Evolutionary conservation across 2,329 filamentous ascomycete genomes (phyloP).

Genomic region (Aureobasidium namibiae): DNA sequence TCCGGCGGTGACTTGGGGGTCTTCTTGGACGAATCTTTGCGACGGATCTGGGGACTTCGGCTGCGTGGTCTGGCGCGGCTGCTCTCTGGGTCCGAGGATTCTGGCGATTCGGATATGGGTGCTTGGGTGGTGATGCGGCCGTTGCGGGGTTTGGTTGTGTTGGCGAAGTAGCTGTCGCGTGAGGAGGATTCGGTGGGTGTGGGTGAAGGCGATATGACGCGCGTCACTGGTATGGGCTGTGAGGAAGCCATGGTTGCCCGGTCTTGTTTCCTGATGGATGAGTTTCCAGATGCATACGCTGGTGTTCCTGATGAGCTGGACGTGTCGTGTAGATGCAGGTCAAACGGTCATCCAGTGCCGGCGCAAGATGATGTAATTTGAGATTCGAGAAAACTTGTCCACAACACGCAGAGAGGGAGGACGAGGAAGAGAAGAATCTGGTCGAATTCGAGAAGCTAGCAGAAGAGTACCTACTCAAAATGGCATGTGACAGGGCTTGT

Average conservation of each 20-base stretch:
- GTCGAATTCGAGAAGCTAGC: background rate
- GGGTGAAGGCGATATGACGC: conserved; percentile 84
- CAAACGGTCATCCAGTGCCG: background rate
- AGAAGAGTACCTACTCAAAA: background rate
- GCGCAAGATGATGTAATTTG: conserved; percentile 7
- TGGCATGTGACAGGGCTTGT: background rate
- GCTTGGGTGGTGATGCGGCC: conserved; percentile 51
- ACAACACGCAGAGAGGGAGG: background rate
- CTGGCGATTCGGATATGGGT: conserved; percentile 45
- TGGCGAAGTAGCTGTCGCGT: conserved; percentile 55
- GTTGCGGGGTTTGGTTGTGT: conserved; percentile 48
- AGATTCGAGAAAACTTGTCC: too few relatives aligned
- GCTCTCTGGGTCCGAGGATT: conserved; percentile 44
- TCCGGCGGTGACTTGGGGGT: conserved; percentile 26
- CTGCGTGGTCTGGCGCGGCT: conserved; percentile 60
- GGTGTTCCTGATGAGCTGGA: background rate
- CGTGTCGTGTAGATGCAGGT: background rate
- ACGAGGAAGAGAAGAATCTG: background rate
- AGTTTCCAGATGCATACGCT: background rate
- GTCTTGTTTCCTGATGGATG: background rate
- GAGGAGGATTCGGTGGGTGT: conserved; percentile 53
- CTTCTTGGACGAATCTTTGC: conserved; percentile 27
- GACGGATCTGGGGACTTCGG: conserved; percentile 52
- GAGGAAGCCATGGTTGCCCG: conserved; percentile 36
- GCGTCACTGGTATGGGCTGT: conserved; percentile 61